Evolutionary conservation across 768 basidiomycete species (phyloP).

Genomic region (Leucosporidium scottii): DNA sequence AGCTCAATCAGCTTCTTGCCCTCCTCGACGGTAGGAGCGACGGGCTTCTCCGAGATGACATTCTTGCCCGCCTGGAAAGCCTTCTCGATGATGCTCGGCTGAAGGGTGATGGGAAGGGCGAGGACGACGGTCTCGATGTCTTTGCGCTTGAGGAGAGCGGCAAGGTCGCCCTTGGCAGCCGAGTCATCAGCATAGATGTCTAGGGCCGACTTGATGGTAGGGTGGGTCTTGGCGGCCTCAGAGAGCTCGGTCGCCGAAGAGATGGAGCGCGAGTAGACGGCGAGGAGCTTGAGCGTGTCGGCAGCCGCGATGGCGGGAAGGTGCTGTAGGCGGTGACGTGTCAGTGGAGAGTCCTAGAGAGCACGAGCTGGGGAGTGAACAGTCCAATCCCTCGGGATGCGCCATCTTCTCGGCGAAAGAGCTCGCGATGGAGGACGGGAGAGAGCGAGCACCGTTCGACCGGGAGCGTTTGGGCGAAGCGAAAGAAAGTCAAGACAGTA

Average conservation of each 20-base stretch:
- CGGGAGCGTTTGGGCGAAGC: no score
- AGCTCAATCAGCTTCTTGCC: slow-evolving; percentile 59
- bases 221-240: slow-evolving; percentile 44
- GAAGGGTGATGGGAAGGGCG: slow-evolving; percentile 66
- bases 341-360: not conserved
- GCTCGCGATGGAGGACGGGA: not conserved
- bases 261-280: slow-evolving; percentile 72
- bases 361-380: not conserved
- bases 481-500: no score
- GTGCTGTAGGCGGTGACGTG: slow-evolving; percentile 50
- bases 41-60: slow-evolving; percentile 81
- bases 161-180: slow-evolving; percentile 48
- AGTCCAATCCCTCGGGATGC: not conserved
- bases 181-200: slow-evolving; percentile 49
- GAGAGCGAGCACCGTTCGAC: no score
- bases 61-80: slow-evolving; percentile 63
- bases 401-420: not conserved
- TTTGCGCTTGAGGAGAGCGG: slow-evolving; percentile 54
- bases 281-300: slow-evolving; percentile 51
- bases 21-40: slow-evolving; percentile 60
- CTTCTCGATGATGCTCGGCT: slow-evolving; percentile 61
- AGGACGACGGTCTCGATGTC: slow-evolving; percentile 70
- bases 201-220: slow-evolving; percentile 46
- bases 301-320: slow-evolving; percentile 62
- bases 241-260: slow-evolving; percentile 54